A percentile compares a stretch with the other conserved stretches of the same genome.
Conservation (phyloP, 179 eudicot species). For the Gypsophila paniculata region DNA sequence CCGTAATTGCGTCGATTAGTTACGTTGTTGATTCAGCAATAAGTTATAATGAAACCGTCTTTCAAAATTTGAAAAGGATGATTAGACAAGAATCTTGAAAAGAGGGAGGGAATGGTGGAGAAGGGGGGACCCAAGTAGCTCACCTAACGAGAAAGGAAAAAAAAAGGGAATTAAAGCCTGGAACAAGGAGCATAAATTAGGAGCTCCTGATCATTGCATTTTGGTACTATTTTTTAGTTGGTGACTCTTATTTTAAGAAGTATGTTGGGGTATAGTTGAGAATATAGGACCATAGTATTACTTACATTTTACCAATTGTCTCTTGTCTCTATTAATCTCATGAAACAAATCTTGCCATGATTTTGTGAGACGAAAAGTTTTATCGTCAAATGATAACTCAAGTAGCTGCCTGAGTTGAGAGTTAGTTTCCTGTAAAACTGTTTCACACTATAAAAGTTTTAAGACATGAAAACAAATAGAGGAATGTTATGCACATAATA, state of each 20-base stretch:
- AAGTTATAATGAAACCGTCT: not conserved
- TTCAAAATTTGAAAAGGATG: not conserved
- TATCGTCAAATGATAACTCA: too few species aligned
- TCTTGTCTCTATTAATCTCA: not conserved
- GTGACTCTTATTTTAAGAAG: conserved; percentile 15
- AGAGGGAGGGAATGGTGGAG: conserved; percentile 17
- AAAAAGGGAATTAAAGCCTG: not conserved
- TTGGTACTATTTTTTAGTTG: not conserved
- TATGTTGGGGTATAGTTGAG: not conserved
- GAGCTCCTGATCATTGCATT: conserved; percentile 16
- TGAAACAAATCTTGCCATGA: conserved; percentile 3
- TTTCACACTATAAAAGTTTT: too few species aligned
- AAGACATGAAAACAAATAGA: too few species aligned
- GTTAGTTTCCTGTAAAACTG: too few species aligned
- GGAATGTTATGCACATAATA: too few species aligned
- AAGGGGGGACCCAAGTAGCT: conserved; percentile 19
- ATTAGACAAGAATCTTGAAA: conserved; percentile 26
- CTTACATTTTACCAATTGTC: conserved; percentile 14
- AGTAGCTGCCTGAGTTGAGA: too few species aligned
- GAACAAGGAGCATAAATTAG: not conserved
- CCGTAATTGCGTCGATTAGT: too few species aligned
- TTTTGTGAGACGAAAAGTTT: conserved; percentile 10
- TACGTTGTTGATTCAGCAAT: not conserved
- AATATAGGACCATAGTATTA: not conserved
- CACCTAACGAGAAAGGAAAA: conserved; percentile 27